Percentiles rank a stretch among this genome's conserved stretches.
Evolutionary conservation across 1,284 basidiomycete genomes (phyloP).

Genomic region (Cryptococcus hybrid): DNA sequence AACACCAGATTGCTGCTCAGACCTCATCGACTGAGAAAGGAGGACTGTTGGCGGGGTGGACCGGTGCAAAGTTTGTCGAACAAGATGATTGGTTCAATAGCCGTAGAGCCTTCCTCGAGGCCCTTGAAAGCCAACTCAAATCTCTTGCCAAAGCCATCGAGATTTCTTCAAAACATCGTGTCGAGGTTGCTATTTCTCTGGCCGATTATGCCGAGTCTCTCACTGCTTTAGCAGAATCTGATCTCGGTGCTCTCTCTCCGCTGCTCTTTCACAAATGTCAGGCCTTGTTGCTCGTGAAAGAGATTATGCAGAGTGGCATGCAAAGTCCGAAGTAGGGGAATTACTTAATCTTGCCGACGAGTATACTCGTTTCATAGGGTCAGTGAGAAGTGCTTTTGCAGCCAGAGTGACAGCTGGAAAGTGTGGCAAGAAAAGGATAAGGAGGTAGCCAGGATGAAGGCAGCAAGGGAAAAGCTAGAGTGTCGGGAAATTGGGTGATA

Average conservation of each 20-base stretch:
- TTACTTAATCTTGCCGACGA: constrained; percentile 79
- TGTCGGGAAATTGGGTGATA: constrained; percentile 61
- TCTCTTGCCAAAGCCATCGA: constrained; percentile 83
- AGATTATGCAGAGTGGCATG: constrained; percentile 66
- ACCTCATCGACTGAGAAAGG: constrained; percentile 11
- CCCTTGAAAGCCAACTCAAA: constrained; percentile 83
- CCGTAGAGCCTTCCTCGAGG: constrained; percentile 81
- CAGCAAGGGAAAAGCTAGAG: constrained; percentile 77
- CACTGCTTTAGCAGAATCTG: constrained; percentile 65
- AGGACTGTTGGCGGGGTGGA: constrained; percentile 72
- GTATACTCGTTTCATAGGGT: constrained; percentile 86
- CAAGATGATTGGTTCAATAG: constrained; percentile 97
- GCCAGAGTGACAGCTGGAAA: constrained; percentile 81
- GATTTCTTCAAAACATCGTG: constrained; percentile 71
- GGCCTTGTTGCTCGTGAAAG: constrained; percentile 71
- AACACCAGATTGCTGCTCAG: constrained; percentile 13
- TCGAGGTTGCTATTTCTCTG: constrained; percentile 65
- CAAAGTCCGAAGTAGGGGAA: constrained; percentile 72
- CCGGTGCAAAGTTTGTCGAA: constrained; percentile 85
- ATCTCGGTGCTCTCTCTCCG: constrained; percentile 71
- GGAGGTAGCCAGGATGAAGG: constrained; percentile 68
- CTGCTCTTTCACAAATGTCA: constrained; percentile 64
- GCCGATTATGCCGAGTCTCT: constrained; percentile 71
- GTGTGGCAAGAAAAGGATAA: constrained; percentile 75
- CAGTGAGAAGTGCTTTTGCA: constrained; percentile 81